Conservation (phyloP, 352 stramenopile species). For the Aphanomyces astaci region DNA sequence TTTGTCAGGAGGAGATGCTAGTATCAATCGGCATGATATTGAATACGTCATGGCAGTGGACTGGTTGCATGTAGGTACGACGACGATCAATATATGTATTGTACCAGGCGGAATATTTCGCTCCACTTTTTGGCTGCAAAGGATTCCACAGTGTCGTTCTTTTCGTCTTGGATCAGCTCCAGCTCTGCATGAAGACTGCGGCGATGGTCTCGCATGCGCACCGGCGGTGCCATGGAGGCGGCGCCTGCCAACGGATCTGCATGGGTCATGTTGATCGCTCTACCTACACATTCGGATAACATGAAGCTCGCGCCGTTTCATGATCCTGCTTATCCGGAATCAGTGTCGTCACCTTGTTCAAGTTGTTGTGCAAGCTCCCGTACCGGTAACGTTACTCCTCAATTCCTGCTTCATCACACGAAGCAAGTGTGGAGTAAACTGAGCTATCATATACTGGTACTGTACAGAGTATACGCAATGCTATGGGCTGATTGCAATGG, state of each 20-base stretch:
- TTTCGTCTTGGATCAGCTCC: not conserved
- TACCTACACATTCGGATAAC: not conserved
- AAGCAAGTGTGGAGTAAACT: no score
- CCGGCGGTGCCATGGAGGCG: not conserved
- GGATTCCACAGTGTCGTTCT: constrained; percentile 45
- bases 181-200: not conserved
- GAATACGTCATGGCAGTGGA: not conserved
- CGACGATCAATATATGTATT: no score
- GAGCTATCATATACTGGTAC: no score
- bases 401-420: no score
- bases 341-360: not conserved
- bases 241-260: not conserved
- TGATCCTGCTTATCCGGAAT: not conserved
- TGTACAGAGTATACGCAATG: no score
- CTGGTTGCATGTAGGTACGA: not conserved
- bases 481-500: no score
- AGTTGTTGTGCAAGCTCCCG: no score
- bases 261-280: not conserved
- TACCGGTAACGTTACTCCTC: no score
- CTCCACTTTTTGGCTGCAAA: constrained; percentile 60
- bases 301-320: not conserved
- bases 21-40: constrained; percentile 20
- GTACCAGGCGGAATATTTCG: constrained; percentile 45
- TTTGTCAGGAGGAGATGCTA: not conserved
- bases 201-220: not conserved